phyloP scores from a whole-genome alignment of 2,329 filamentous ascomycete species.

The Ascochyta clinopodiicola region DNA sequence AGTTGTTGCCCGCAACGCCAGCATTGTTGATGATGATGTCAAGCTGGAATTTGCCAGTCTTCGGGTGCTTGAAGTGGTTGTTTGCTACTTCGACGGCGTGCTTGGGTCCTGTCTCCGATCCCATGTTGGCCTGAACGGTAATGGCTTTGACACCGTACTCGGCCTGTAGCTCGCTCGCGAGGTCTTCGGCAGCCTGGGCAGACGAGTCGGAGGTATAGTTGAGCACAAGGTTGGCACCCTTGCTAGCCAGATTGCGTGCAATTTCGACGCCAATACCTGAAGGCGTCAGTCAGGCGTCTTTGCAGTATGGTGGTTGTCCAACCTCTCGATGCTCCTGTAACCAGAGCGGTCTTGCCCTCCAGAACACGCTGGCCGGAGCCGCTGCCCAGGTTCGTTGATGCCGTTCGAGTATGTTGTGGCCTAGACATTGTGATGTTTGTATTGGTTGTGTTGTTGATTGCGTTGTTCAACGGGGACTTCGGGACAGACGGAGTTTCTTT shows the following conservation, averaged over 20 bases:
- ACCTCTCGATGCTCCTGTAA: conserved; percentile 83
- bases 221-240: conserved; percentile 72
- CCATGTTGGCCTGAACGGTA: conserved; percentile 74
- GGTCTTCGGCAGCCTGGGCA: conserved; percentile 56
- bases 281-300: conserved; percentile 8
- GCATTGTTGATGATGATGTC: conserved; percentile 92
- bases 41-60: conserved; percentile 67
- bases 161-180: conserved; percentile 63
- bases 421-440: conserved; percentile 46
- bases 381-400: conserved; percentile 49
- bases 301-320: not conserved
- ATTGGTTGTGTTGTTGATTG: not conserved
- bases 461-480: not conserved
- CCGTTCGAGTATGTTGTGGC: conserved; percentile 43
- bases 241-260: conserved; percentile 73
- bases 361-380: conserved; percentile 46
- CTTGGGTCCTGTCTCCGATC: conserved; percentile 65
- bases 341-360: conserved; percentile 77
- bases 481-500: not conserved
- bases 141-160: conserved; percentile 67
- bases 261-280: conserved; percentile 75
- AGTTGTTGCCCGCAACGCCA: conserved; percentile 70
- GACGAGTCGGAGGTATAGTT: conserved; percentile 75
- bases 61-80: conserved; percentile 63
- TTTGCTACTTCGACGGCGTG: conserved; percentile 65